Base-by-base conservation (phyloP, 1,284 basidiomycete species). In the Earliella scabrosa region DNA sequence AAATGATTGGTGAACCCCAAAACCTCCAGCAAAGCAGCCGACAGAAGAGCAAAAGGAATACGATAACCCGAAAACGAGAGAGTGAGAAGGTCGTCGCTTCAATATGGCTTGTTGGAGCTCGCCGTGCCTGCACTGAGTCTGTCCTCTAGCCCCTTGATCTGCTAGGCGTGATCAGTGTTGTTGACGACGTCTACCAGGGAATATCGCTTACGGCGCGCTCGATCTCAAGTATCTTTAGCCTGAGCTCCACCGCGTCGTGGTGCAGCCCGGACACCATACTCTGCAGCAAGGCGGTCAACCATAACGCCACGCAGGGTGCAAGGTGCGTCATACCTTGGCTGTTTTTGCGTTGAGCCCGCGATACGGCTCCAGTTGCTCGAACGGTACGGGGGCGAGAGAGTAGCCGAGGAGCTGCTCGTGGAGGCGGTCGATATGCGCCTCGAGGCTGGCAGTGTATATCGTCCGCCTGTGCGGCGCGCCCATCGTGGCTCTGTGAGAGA, bases 221-320 rank as follows among this genome's bases (percentile, higher is more conserved):
- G 23, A 90, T 75, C 64, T 90, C 87, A 35, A 86, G 75, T 24
- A 88, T 71, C 58, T 85, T 87, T 45, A 87, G 66, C 55, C 82
- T 83, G 9, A 81, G 71, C 8, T 82, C 72, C 1, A 80, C 77
- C 2, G 79, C 75, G 58, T 90, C 87, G 61, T 87, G 79, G 48
- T 89, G 85, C 3, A 90, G 75, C 16, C 84, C 85, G 0, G 87
- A 77, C 2, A 90, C 83, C 82, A 88, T 88, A 59, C 87, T 87
- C 87, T 90, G 62, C 43, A 35, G 27, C 14, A 21, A 27, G 23
- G 18, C n/a, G 32, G 39, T 38, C 21, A 36, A 24, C 14, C 10
- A 18, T 24, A 31, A 44, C 16, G 24, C 50, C 9, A 18, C 3
- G 21, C 46, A 18, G 34, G n/a, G 35, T 18, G 21, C 3, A 14